Evolutionary conservation across 768 basidiomycete species (phyloP).

Genomic region (Baorangia bicolor): DNA sequence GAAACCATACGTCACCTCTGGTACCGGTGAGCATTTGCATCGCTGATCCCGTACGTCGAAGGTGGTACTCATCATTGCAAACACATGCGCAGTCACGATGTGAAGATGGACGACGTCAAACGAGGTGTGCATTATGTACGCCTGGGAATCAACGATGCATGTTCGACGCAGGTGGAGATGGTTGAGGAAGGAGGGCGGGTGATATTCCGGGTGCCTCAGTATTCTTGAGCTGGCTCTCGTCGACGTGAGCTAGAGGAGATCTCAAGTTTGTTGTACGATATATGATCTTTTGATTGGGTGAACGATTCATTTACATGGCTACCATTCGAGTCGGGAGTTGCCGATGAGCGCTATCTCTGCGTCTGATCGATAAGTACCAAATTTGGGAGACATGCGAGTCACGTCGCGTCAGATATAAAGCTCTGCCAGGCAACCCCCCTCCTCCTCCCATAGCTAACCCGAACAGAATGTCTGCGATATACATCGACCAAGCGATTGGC

Average conservation of each 20-base stretch:
- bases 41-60: background rate
- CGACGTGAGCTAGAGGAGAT: too few relatives aligned
- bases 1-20: background rate
- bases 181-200: background rate
- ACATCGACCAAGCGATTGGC: slow-evolving; percentile 80
- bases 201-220: background rate
- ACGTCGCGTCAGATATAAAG: background rate
- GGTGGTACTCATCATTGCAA: background rate
- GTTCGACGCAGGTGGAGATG: background rate
- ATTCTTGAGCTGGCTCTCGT: background rate
- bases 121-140: background rate
- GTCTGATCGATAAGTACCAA: background rate
- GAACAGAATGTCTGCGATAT: slow-evolving; percentile 44
- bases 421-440: background rate
- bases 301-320: background rate
- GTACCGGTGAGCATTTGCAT: background rate
- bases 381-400: slow-evolving; percentile 14
- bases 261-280: background rate
- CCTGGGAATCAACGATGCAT: background rate
- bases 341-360: background rate
- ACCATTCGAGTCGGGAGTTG: background rate
- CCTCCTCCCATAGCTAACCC: background rate
- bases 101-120: background rate
- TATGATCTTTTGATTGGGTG: background rate
- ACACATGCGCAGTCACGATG: background rate